Percentiles rank a stretch among this genome's conserved stretches.
Conservation (phyloP, 208 protist genomes). For the Histomonas meleagridis region DNA sequence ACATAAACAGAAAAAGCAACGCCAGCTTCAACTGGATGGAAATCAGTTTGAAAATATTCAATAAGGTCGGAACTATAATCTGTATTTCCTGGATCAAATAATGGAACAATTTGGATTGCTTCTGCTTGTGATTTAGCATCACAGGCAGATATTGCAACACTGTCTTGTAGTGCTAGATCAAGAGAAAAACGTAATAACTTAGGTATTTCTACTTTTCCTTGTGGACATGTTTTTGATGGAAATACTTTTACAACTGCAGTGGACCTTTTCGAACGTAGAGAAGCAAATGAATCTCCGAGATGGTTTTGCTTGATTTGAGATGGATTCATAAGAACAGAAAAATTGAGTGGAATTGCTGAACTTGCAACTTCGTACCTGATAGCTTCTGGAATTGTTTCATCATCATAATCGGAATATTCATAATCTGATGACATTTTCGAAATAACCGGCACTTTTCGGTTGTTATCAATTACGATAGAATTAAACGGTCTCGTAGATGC, state of each 20-base stretch:
- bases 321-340: slow-evolving; percentile 18
- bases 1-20: background rate
- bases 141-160: background rate
- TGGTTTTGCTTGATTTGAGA: background rate
- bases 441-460: too few relatives aligned
- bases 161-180: background rate
- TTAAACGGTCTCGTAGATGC: too few relatives aligned
- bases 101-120: background rate
- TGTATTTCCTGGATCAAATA: background rate
- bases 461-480: too few relatives aligned
- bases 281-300: background rate
- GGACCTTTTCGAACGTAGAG: background rate
- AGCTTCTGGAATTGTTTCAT: background rate
- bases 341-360: background rate
- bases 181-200: background rate
- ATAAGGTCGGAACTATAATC: background rate
- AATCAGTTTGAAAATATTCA: background rate
- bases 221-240: background rate
- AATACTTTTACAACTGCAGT: background rate
- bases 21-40: background rate
- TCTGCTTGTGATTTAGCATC: background rate
- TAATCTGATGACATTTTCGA: background rate
- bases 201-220: background rate
- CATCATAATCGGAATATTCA: background rate
- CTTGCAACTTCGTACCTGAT: background rate